Base-by-base conservation (phyloP, 371 early-diverging fungal genomes). In the Synchytrium microbalum region DNA sequence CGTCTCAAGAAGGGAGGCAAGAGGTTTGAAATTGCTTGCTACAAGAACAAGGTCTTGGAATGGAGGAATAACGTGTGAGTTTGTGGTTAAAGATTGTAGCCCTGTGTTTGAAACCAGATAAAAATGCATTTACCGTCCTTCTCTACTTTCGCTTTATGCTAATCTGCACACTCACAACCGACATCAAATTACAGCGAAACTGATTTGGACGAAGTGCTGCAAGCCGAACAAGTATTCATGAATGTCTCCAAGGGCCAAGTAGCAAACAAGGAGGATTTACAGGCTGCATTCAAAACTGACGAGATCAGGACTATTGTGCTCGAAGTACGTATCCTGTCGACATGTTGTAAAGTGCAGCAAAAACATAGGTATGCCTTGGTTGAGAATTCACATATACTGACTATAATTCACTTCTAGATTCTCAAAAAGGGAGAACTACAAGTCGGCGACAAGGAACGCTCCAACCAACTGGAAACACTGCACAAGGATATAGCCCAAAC, bases 11-110 rank as follows among this genome's bases (percentile, higher is more conserved):
- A 95, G 78, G 95, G 95, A 28, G 99, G 99, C 52, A 95, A 93
- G 74, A 87, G 80, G 25, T 98, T 97, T 65, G 99, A 98, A 72
- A 80, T 98, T 23, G 99, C 99, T 8, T 94, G 96, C 74, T 97
- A 97, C 78, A 95, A 94, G 73, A 98, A 98, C 85, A 97, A 98
- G 79, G 95, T 96, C n/a, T 75, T 91, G 69, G 96, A 98, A 74
- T 98, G 93, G 92, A 81, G 97, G 32, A 88, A 79, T 38, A 88
- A 90, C 59, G 88, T 94, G 91, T 93, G 85, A 77, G 86, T 66
- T 0, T 0, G 10, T 52, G 10, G 26, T 32, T 32, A 60, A 30
- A 16, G 3, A 3, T 61, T 46, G 26, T 61, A 27, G 60, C 19
- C 2, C 16, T 61, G 61, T 8, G 2, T 33, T 19, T 30, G 2